Percentiles rank a stretch among this genome's conserved stretches.
These are phyloP conservation scores for Cryptococcus sp. DNA, from an alignment of 1,284 basidiomycete species.

Conservation along the genomic window DNA sequence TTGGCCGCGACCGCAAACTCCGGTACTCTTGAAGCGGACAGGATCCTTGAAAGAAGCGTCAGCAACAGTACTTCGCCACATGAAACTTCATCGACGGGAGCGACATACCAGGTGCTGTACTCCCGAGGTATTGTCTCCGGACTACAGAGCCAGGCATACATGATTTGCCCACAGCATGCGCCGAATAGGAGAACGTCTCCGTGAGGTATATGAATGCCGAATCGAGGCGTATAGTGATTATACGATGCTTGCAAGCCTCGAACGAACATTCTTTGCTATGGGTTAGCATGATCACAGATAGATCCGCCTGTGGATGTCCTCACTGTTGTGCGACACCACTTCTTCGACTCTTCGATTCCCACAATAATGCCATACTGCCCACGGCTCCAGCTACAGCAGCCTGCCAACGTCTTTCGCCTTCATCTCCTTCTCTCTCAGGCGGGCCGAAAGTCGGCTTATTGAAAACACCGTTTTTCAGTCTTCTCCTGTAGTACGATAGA, in stretches of 20 bases:
- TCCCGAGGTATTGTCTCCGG: slow-evolving; percentile 80
- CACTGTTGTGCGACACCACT: slow-evolving; percentile 80
- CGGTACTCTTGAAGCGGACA: slow-evolving; percentile 67
- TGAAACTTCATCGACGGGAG: neutral
- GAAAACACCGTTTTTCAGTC: slow-evolving; percentile 40
- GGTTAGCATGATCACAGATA: neutral
- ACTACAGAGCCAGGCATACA: slow-evolving; percentile 77
- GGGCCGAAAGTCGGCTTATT: slow-evolving; percentile 46
- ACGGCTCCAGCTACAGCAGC: slow-evolving; percentile 81
- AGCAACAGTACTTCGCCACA: neutral
- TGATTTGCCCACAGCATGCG: slow-evolving; percentile 82
- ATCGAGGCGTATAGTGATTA: slow-evolving; percentile 45
- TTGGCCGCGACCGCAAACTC: slow-evolving; percentile 65
- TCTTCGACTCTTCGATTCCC: slow-evolving; percentile 71
- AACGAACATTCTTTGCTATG: slow-evolving; percentile 47
- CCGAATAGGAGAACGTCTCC: slow-evolving; percentile 83
- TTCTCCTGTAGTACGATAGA: slow-evolving; percentile 55
- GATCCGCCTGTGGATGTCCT: slow-evolving; percentile 19
- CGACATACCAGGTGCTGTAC: slow-evolving; percentile 69
- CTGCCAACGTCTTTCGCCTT: slow-evolving; percentile 70
- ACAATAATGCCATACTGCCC: slow-evolving; percentile 73
- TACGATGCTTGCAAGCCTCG: slow-evolving; percentile 56
- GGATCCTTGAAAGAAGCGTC: slow-evolving; percentile 56
- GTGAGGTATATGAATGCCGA: slow-evolving; percentile 71
- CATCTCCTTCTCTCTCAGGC: slow-evolving; percentile 59